Evolutionary conservation across 2,329 filamentous ascomycete species (phyloP), one percentile per base, ranked within the genome.

Genomic region (Xenosphaeropsis pyriputrescens): DNA sequence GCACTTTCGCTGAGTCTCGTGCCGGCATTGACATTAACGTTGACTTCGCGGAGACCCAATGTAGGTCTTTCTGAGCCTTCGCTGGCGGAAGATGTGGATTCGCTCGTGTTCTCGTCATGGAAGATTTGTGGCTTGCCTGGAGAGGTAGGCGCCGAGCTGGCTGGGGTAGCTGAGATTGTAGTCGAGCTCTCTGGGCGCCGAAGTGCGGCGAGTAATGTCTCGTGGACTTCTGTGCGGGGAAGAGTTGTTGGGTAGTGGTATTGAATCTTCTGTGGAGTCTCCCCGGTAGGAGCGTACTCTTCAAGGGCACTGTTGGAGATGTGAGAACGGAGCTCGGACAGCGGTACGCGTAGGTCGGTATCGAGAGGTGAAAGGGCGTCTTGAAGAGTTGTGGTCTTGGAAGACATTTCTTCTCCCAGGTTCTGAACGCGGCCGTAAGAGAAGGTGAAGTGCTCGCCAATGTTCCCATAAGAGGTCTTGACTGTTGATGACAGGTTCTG

Each of bases 211-310:
- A 77, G 60, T 18, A 80, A 59, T 11, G 57, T 60, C 11, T 77
- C 70, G 49, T 78, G 73, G 1, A 60, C 50, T 50, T 75, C 71
- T 1, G 91, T 96, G 18, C 78, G 75, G 3, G 91, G 91, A 1
- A 98, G 67, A 2, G 70, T 65, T 2, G 72, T 81, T 0, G 85
- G 83, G 51, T 85, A 94, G n/a, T 74, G 67, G 58, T 96, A 98
- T 37, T 75, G 67, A 19, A 68, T 64, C 60, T 88, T 91, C 52
- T 82, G 75, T 0, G 91, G 91, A 1, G 91, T 96, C 34, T 80
- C 69, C 37, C 91, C 89, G 0, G 91, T 96, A 0, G 83, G 73
- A 29, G 74, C 65, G 56, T 96, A 96, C 54, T 95, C 86, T 38
- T 76, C 69, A 37, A 96, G 66, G 4, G 65, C 58, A 1, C 78